phyloP scores from a whole-genome alignment of 2,329 filamentous ascomycete genomes.

The Diplodia scrobiculata region DNA sequence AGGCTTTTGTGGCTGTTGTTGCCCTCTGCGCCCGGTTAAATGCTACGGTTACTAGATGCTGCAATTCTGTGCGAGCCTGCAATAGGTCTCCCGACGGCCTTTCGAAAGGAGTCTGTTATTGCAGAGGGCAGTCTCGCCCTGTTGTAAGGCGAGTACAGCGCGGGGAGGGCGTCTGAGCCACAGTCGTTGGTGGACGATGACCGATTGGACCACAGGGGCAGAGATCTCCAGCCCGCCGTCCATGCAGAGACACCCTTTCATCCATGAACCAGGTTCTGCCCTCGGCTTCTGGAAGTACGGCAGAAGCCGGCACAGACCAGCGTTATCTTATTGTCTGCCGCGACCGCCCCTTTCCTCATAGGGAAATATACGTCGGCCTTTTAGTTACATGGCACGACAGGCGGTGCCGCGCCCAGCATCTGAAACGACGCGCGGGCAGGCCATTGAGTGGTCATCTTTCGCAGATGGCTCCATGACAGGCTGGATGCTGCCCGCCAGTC shows the following conservation, averaged over 20 bases:
- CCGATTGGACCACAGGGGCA: conserved; percentile 20
- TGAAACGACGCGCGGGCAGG: conserved; percentile 12
- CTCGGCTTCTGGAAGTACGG: conserved; percentile 24
- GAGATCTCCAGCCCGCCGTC: conserved; percentile 2
- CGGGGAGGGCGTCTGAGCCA: conserved; percentile 12
- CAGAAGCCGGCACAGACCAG: conserved; percentile 24
- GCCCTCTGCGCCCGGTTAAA: conserved; percentile 7
- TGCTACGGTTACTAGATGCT: neutral
- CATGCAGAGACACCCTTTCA: conserved; percentile 13
- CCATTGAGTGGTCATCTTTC: conserved; percentile 5
- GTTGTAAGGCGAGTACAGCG: conserved; percentile 16
- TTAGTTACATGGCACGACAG: conserved; percentile 13
- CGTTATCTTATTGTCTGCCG: conserved; percentile 9
- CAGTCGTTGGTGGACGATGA: conserved; percentile 1
- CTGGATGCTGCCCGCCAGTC: conserved; percentile 4
- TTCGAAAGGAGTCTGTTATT: neutral
- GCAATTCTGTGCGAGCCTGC: neutral
- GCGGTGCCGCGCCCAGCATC: conserved; percentile 16
- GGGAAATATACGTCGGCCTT: conserved; percentile 12
- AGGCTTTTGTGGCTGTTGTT: neutral
- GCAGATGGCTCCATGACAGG: conserved; percentile 1
- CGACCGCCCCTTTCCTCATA: neutral
- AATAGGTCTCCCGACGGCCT: neutral
- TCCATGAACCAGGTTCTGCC: conserved; percentile 14
- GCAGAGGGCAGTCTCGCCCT: conserved; percentile 15